phyloP scores from a whole-genome alignment of 306 rosid species.

The Psophocarpus tetragonolobus region DNA sequence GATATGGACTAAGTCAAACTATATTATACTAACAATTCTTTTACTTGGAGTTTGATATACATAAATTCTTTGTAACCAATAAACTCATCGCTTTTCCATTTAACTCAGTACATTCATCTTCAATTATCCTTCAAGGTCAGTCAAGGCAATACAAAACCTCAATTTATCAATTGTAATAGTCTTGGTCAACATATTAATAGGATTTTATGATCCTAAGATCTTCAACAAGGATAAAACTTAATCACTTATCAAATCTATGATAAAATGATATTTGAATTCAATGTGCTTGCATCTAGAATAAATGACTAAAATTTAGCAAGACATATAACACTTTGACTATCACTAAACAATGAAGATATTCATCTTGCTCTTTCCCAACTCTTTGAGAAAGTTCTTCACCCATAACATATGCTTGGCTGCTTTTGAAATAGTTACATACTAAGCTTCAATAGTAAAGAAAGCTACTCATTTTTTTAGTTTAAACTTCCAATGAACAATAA shows the following conservation, averaged over 20 bases:
- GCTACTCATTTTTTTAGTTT: not conserved
- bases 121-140: not conserved
- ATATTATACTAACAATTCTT: too few species aligned
- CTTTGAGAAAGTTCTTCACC: not conserved
- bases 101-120: not conserved
- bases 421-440: not conserved
- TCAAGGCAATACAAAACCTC: not conserved
- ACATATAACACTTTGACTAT: not conserved
- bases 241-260: not conserved
- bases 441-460: not conserved
- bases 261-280: too few species aligned
- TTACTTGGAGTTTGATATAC: too few species aligned
- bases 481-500: not conserved
- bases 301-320: not conserved
- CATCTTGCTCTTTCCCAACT: not conserved
- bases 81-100: too few species aligned
- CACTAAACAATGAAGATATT: too few species aligned
- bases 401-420: not conserved
- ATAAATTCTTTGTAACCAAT: too few species aligned
- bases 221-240: not conserved
- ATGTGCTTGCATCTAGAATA: too few species aligned
- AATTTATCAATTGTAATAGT: too few species aligned
- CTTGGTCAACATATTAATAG: not conserved
- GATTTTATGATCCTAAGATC: not conserved
- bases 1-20: too few species aligned